Base-by-base conservation (phyloP, 176 grass and related monocot species). In the Chloris gayana region DNA sequence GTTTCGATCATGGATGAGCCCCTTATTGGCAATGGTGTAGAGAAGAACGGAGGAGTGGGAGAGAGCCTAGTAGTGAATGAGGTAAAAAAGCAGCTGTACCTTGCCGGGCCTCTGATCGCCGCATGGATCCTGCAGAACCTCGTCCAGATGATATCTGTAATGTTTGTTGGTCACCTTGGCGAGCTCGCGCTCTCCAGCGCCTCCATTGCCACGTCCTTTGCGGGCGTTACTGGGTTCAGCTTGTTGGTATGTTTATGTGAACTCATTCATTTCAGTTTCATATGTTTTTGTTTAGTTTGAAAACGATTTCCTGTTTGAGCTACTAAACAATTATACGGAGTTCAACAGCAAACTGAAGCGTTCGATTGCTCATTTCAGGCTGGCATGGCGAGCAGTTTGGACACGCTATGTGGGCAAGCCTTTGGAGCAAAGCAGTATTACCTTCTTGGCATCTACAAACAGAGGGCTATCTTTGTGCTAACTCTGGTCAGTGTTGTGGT, bases 401-500 rank as follows among this genome's bases (percentile, higher is more conserved):
- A 88, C 63, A 88, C 86, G 21, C 63, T 97, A 15, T 97, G 91
- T 33, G 93, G 93, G 24, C 90, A 97, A 84, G 83, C 88, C 39
- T 93, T 80, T 14, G 93, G 93, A 31, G 93, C 93, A 11, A 97
- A 91, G 65, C 77, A 89, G 67, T 82, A 91, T 62, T 7, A 87
- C 19, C 79, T 89, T 44, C 77, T 97, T 9, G 93, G 93, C 42
- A 87, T 97, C 33, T 82, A 93, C 80, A 91, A 87, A 73, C 93
- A 97, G 79, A 86, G 93, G 22, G 90, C 90, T 35, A 91, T 91
- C 80, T 30, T 97, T 14, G 81, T 93, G 44, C 88, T 97, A 30
- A 82, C 82, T 66, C 71, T 90, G 9, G 64, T 90, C 59, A 83
- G 83, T 77, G 70, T 89, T 22, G 83, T 79, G 12, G 83, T 97